phyloP scores from a whole-genome alignment of 2,329 filamentous ascomycete species.

The Ceratocystiopsis brevicomis region DNA sequence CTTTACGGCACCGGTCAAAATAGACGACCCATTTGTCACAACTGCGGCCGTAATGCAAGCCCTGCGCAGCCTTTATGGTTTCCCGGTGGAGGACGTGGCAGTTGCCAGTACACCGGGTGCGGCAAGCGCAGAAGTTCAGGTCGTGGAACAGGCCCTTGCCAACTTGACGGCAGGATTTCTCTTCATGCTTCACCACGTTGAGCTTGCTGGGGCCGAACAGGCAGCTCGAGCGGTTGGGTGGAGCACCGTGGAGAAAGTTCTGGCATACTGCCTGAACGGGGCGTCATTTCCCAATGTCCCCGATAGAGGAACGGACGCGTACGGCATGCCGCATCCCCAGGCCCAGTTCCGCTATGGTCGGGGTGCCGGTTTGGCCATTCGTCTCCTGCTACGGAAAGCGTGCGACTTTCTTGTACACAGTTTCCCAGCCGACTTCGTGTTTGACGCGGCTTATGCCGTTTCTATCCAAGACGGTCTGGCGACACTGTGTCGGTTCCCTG shows the following conservation, averaged over 20 bases:
- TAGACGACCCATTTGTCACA: constrained; percentile 7
- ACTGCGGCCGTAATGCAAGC: constrained; percentile 4
- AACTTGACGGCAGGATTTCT: constrained; percentile 8
- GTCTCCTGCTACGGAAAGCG: constrained; percentile 30
- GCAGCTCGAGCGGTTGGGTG: constrained; percentile 6
- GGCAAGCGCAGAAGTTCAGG: no score
- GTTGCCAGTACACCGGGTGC: no score
- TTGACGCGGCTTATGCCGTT: background rate
- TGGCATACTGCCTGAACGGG: constrained; percentile 11
- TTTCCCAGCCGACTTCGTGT: constrained; percentile 37
- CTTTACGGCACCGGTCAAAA: constrained; percentile 1
- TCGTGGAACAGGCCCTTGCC: constrained; percentile 3
- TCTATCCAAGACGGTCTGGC: no score
- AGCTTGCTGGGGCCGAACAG: constrained; percentile 4
- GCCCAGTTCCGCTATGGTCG: constrained; percentile 31
- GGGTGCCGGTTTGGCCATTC: constrained; percentile 24
- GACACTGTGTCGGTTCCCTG: constrained; percentile 1
- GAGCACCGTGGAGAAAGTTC: constrained; percentile 8
- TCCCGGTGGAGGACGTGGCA: constrained; percentile 2
- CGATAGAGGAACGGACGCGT: constrained; percentile 12
- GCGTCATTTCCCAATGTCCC: constrained; percentile 11
- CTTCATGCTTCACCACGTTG: constrained; percentile 7
- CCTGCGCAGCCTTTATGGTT: constrained; percentile 10
- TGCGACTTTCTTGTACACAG: constrained; percentile 40
- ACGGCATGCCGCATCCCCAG: constrained; percentile 6